Base-by-base conservation (phyloP, 805 yeast genomes). In the Candida silvatica region DNA sequence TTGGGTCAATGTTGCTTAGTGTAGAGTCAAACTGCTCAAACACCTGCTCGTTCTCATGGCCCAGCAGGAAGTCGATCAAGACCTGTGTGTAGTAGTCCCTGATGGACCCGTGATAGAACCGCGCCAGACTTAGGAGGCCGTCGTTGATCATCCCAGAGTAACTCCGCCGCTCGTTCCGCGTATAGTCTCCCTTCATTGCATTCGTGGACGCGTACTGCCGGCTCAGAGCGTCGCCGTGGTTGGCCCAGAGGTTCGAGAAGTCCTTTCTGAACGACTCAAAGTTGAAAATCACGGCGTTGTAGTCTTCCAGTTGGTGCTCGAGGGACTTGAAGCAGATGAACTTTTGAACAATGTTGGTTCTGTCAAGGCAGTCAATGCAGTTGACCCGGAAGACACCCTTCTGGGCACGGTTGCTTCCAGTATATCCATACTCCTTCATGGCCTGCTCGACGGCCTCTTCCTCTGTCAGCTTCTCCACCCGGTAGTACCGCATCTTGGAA, bases 161-260 rank as follows among this genome's bases (percentile, higher is more conserved):
- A 33, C 61, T 60, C 30, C 73, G 51, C 38, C 61, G 57, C 12
- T 62, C 54, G 1, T 67, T 62, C 37, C 73, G 43, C 1, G 71
- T 67, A 40, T 52, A 67, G 36, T 67, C 73, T 5, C 71, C 71
- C 40, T 67, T 67, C 39, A 73, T 51, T 0, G 78, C 79, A 48
- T 67, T 68, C 1, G 80, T 73, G 4, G 73, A 69, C 3, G 78
- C 71, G 47, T 77, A 77, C 40, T 75, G 79, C 31, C 67, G 73
- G 8, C 82, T 74, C 18, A 77, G 71, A 16, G 70, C 74, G 46
- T 77, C 83, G 2, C 83, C 84, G 48, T 77, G 75, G 47, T 77
- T 80, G 2, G 84, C 84, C 84, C 84, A 77, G 8, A 67, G 31
- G 29, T 51, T 41, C 23, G 64, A 61, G 36, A 51, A 61, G 15